Evolutionary conservation across 2,329 filamentous ascomycete genomes (phyloP).

Genomic region (Colletotrichum chlorophyti): DNA sequence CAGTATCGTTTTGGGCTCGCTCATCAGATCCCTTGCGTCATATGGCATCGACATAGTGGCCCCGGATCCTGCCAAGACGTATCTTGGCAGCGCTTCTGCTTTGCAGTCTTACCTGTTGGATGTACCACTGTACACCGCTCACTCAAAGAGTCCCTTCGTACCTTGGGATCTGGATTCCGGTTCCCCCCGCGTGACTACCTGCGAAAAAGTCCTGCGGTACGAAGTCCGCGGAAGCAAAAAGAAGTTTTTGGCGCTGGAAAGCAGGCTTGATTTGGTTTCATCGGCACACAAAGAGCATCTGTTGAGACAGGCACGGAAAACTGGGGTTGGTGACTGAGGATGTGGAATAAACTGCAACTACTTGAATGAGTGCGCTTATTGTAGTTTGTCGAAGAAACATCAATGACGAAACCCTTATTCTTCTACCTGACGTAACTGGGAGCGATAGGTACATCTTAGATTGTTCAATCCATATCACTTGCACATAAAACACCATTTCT

Average conservation of each 20-base stretch:
- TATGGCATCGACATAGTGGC: slow-evolving; percentile 5
- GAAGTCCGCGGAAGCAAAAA: background rate
- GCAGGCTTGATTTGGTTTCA: background rate
- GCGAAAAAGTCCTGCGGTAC: slow-evolving; percentile 1
- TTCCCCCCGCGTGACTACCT: background rate
- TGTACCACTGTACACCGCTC: slow-evolving; percentile 15
- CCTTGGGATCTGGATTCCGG: background rate
- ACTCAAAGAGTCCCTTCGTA: slow-evolving; percentile 2
- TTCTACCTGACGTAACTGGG: too few relatives aligned
- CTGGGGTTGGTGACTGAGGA: too few relatives aligned
- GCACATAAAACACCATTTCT: too few relatives aligned
- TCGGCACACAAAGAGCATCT: slow-evolving; percentile 12
- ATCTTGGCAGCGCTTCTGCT: slow-evolving; percentile 7
- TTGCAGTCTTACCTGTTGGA: slow-evolving; percentile 5
- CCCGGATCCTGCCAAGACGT: background rate
- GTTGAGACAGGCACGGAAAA: slow-evolving; percentile 11
- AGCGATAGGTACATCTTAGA: too few relatives aligned
- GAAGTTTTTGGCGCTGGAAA: background rate
- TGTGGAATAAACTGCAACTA: too few relatives aligned
- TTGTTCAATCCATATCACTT: too few relatives aligned
- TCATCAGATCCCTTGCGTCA: slow-evolving; percentile 12
- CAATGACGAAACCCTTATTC: too few relatives aligned
- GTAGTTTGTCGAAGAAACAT: too few relatives aligned
- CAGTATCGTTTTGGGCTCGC: slow-evolving; percentile 20
- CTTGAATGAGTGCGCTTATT: too few relatives aligned